These are phyloP conservation scores for Arabidopsis thaliana DNA, from an alignment of 345 rosid species.

Conservation along the genomic window TAIR10.1 NC_003076.8:25216501-25217000, in stretches of 20 bases:
- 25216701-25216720: slow-evolving; percentile 1
- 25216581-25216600: slow-evolving; percentile 96
- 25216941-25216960: slow-evolving; percentile 71
- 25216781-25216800: background rate
- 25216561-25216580: slow-evolving; percentile 76
- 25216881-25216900: slow-evolving; percentile 74
- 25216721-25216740: background rate
- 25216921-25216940: slow-evolving; percentile 51
- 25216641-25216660: slow-evolving; percentile 94
- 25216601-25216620: slow-evolving; percentile 92
- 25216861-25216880: slow-evolving; percentile 82
- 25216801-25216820: slow-evolving; percentile 80
- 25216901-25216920: slow-evolving; percentile 96
- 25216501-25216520: background rate
- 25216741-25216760: background rate
- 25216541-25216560: background rate
- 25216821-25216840: slow-evolving; percentile 98
- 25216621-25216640: slow-evolving; percentile 88
- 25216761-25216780: background rate
- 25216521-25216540: background rate
- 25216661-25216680: slow-evolving; percentile 8
- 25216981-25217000: slow-evolving; percentile 63
- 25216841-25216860: slow-evolving; percentile 86
- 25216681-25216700: slow-evolving; percentile 6
- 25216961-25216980: slow-evolving; percentile 47